Evolutionary conservation across 495 filamentous ascomycete genomes (phyloP).

Genomic region (Penicillium argentinense): DNA sequence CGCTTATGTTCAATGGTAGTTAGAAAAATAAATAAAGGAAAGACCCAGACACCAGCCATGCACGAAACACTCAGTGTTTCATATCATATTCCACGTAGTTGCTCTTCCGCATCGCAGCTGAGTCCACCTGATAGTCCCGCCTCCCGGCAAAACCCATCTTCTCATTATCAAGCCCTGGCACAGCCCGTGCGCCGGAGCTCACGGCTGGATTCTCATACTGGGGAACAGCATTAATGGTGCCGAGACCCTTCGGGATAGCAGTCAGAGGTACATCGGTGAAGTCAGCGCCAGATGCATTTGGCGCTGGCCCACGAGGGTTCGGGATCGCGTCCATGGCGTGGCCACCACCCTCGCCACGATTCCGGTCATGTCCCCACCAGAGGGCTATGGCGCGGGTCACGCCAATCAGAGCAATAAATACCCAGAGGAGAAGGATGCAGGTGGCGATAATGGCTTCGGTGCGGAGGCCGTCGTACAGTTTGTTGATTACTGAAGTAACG

Average conservation of each 20-base stretch:
- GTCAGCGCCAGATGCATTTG: conserved; percentile 14
- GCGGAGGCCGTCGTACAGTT: conserved; percentile 62
- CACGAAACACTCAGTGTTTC: conserved; percentile 24
- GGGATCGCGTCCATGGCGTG: conserved; percentile 24
- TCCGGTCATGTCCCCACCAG: conserved; percentile 39
- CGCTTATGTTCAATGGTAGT: neutral
- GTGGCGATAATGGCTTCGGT: conserved; percentile 76
- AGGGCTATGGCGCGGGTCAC: conserved; percentile 61
- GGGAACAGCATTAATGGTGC: conserved; percentile 19
- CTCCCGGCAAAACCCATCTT: conserved; percentile 50
- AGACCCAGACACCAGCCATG: too few relatives aligned
- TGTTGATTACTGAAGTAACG: conserved; percentile 61
- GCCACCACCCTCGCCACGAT: conserved; percentile 50
- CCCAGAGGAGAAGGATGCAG: conserved; percentile 68
- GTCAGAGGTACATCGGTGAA: conserved; percentile 37
- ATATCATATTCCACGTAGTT: conserved; percentile 41
- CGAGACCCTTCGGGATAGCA: conserved; percentile 21
- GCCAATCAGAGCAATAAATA: conserved; percentile 74
- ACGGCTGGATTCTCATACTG: conserved; percentile 24
- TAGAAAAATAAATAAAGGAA: too few relatives aligned
- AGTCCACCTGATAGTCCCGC: conserved; percentile 31
- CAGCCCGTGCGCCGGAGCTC: conserved; percentile 5
- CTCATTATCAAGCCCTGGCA: conserved; percentile 31
- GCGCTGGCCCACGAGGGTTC: conserved; percentile 2
- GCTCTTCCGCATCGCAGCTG: conserved; percentile 30